Evolutionary conservation across 257 asterid genomes (phyloP), one percentile per base, ranked within the genome.

Genomic region (Plectranthus barbatus): DNA sequence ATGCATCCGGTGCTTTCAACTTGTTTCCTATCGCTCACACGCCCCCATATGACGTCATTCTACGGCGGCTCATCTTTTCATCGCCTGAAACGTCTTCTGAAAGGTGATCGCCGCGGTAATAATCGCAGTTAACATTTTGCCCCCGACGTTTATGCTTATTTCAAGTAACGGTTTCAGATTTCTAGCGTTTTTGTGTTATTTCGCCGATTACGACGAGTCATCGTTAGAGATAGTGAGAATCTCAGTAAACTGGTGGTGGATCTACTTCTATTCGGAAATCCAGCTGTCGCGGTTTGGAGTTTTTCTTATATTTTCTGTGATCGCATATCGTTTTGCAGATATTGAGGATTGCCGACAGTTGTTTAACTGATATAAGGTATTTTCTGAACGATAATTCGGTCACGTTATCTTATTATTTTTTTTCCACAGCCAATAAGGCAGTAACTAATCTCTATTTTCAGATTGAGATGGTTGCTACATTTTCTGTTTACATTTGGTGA

Each of bases 1-100:
- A 83, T 81, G 90, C 77, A 78, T 71, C 79, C 83, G 90, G 79
- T 83, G 90, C 90, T 77, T 76, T 76, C 79, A 11, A 65, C 17
- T 55, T 62, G 39, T 9, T 61, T 63, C 36, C 34, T 65, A n/a
- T 47, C 68, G 47, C 68, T 73, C 48, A 56, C 75, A 54, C 80
- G 70, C 68, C 70, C 81, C n/a, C 68, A 63, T 60, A 56, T 69
- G 48, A 64, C 62, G 56, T 76, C 73, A 42, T 80, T 77, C 78
- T 74, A 78, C 67, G 81, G 66, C 56, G 81, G 80, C 10, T 73
- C 75, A 46, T 74, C 73, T 64, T 83, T 69, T 72, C 80, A 83
- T 74, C 87, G 87, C 42, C 78, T 70, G 70, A 83, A 26, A 26
- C 31, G 5, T 26, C 31, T 26, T 26, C 31, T 1, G 31, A 26